phyloP scores from a whole-genome alignment of 148 eudicot genomes.

The Vaccinium macrocarpon region DNA sequence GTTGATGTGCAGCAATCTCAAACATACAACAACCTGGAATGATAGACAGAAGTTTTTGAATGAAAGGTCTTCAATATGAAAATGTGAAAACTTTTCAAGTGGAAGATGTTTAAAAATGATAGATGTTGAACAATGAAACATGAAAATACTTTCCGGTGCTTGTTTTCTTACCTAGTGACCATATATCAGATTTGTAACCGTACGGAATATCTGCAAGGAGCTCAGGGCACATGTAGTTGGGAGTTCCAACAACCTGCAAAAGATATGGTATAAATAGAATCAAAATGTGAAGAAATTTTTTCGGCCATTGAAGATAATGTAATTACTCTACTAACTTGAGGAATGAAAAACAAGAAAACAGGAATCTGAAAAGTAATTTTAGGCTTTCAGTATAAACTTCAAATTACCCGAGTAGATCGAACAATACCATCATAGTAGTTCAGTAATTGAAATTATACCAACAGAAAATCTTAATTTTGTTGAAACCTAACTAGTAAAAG shows the following conservation, averaged over 20 bases:
- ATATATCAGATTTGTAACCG: slow-evolving; percentile 90
- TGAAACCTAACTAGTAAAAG: too few relatives aligned
- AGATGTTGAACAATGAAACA: background rate
- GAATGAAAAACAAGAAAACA: background rate
- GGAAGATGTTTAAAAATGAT: background rate
- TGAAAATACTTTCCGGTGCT: background rate
- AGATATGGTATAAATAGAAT: background rate
- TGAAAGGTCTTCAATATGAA: background rate
- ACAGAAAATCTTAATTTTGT: background rate
- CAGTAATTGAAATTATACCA: background rate
- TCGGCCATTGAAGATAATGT: background rate
- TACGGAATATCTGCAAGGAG: slow-evolving; percentile 74
- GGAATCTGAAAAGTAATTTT: background rate
- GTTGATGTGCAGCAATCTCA: slow-evolving; percentile 97
- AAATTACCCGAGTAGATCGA: background rate
- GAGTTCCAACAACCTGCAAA: slow-evolving; percentile 69
- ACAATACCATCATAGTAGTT: background rate
- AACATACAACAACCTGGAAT: slow-evolving; percentile 86
- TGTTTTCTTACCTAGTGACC: slow-evolving; percentile 73
- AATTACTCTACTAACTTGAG: background rate
- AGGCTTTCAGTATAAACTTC: background rate
- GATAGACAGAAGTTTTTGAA: background rate
- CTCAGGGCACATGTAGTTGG: slow-evolving; percentile 93
- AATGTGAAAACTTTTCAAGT: background rate
- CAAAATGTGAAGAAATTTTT: background rate